phyloP scores from a whole-genome alignment of 2,329 filamentous ascomycete species.

The Fusarium tuaranense region DNA sequence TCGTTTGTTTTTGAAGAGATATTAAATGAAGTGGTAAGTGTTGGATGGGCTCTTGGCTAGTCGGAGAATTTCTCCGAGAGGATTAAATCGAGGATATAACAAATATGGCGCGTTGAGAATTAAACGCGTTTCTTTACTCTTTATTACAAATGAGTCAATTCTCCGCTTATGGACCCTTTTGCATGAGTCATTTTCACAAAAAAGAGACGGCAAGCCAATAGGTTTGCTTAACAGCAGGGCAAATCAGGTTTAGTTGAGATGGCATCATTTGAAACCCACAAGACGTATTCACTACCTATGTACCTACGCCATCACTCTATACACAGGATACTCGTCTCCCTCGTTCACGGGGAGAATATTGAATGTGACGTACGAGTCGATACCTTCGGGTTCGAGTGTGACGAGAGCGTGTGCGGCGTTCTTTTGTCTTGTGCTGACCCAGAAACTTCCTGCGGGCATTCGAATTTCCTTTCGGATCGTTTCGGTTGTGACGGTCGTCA shows the following conservation, averaged over 20 bases:
- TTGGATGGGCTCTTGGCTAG: not conserved
- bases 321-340: constrained; percentile 46
- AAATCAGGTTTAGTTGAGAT: not conserved
- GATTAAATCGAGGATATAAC: not conserved
- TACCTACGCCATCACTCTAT: constrained; percentile 56
- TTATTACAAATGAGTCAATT: not conserved
- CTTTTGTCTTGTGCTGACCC: constrained; percentile 41
- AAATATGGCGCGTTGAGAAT: not conserved
- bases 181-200: not conserved
- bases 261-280: not conserved
- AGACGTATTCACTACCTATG: not conserved
- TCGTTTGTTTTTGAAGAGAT: not conserved
- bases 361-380: constrained; percentile 43
- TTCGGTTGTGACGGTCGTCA: constrained; percentile 40
- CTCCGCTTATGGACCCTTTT: not conserved
- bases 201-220: not conserved
- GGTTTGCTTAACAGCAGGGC: not conserved
- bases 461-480: constrained; percentile 27
- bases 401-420: constrained; percentile 45
- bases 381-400: constrained; percentile 44
- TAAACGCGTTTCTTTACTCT: not conserved
- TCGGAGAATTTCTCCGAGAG: not conserved
- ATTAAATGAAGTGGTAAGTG: not conserved
- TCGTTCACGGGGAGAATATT: constrained; percentile 37
- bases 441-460: constrained; percentile 43